Percentiles rank a stretch among this genome's conserved stretches.
These are phyloP conservation scores for Cryptosporidium parvum DNA, from an alignment of 169 alveolate species.

Conservation along the genomic window DNA sequence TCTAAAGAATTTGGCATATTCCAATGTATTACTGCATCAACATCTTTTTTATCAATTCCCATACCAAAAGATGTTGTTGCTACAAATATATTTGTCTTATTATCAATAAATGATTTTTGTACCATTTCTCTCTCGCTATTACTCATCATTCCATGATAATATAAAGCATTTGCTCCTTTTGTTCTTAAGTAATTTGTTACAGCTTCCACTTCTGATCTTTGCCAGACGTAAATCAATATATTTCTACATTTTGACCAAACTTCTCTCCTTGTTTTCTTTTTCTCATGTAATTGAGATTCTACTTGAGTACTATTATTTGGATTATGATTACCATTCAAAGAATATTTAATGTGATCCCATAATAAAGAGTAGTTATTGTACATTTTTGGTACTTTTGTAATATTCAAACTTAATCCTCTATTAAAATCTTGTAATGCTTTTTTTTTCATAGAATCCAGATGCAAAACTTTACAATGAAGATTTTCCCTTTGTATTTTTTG, in stretches of 20 bases:
- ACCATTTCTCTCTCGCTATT: slow-evolving; percentile 76
- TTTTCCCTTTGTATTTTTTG: slow-evolving; percentile 55
- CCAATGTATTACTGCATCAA: slow-evolving; percentile 90
- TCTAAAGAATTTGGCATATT: slow-evolving; percentile 91
- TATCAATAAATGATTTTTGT: slow-evolving; percentile 82
- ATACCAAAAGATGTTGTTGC: slow-evolving; percentile 92
- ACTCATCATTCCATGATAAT: slow-evolving; percentile 76
- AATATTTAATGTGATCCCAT: slow-evolving; percentile 62
- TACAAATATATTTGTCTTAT: slow-evolving; percentile 83
- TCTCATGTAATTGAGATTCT: not conserved
- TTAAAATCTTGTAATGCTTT: not conserved
- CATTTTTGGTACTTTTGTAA: slow-evolving; percentile 29
- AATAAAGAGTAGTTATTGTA: slow-evolving; percentile 42
- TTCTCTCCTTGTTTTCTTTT: slow-evolving; percentile 20
- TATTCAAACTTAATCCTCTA: not conserved
- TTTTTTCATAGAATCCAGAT: slow-evolving; percentile 34
- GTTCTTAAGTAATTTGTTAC: slow-evolving; percentile 77
- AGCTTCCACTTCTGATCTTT: slow-evolving; percentile 77
- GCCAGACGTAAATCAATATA: slow-evolving; percentile 72
- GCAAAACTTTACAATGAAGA: slow-evolving; percentile 35
- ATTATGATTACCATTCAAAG: slow-evolving; percentile 4
- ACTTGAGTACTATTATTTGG: not conserved
- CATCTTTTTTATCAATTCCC: slow-evolving; percentile 93
- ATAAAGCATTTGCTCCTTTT: slow-evolving; percentile 74
- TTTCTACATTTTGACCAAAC: slow-evolving; percentile 68